Base-by-base conservation (phyloP, 1,139 yeast genomes). In the Groenewaldozyma auringiensis region DNA sequence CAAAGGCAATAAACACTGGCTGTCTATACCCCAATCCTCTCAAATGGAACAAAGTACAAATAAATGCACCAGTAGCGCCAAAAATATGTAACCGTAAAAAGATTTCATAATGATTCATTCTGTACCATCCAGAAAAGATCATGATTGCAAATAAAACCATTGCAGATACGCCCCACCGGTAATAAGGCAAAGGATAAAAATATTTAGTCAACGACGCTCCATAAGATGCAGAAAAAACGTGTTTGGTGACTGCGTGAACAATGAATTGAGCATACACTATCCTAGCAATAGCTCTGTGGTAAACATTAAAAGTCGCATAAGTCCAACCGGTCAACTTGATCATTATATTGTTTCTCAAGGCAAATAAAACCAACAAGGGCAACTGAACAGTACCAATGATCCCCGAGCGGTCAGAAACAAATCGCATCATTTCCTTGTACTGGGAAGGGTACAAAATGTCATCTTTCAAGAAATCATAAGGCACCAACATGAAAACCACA, bases 241-340 rank as follows among this genome's bases (percentile, higher is more conserved):
- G 79, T 53, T 66, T 65, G 17, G 61, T 53, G 32, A 61, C 59
- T 1, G 69, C 62, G 41, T 66, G 70, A 13, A 65, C 58, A 2
- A 66, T 50, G 1, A 75, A 66, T 56, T 79, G 83, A 1, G 67
- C 44, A 49, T 77, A 70, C 1, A 72, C 60, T 2, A 77, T 63
- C 47, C 85, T 64, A 0, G 85, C 72, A 1, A 78, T 56, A 71
- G 84, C 81, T 43, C 82, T 66, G 56, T 81, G 87, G 67, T 74
- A 52, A 67, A 68, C 51, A 71, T 78, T 75, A 54, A 76, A 80
- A 0, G 81, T 72, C 2, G 84, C 65, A 57, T 75, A 81, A 37
- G 80, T 75, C 78, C 83, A 74, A 13, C 83, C 77, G 0, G 86
- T 78, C 2, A 77, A 37, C 69, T 74, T 68, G 44, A 77, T 75